Evolutionary conservation across 1,284 basidiomycete genomes (phyloP), one percentile per base, ranked within the genome.

Genomic region (Schizopora paradoxa): DNA sequence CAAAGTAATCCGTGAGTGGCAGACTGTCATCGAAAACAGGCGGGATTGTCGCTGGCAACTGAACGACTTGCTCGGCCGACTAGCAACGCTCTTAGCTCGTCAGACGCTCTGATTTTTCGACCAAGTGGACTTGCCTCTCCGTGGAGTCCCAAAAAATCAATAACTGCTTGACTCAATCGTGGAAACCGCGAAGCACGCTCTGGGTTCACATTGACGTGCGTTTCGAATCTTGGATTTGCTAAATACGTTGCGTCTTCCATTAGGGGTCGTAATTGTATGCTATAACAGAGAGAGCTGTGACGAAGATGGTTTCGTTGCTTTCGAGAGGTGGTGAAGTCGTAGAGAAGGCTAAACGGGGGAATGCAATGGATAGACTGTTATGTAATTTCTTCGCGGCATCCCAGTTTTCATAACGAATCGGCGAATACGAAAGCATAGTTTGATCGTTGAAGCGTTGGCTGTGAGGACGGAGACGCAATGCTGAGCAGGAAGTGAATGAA

Each of bases 1-100:
- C 66, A 51, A 75, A 78, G 53, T 80, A 79, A 48, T 74, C 61
- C 5, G 69, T 73, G 23, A 79, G 54, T 5, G 76, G 75, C 23
- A 70, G 56, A 5, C 64, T 62, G 51, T 74, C 69, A 45, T 72
- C 69, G 0, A 70, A 65, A 0, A 58, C 51, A 1, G 59, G 58
- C 4, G 65, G 63, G 7, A 49, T 48, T 14, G 77, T 52, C 4
- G 62, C 57, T 10, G 73, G 69, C 8, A 58, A 59, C 22, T 54
- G 54, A 11, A 72, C 53, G 3, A 77, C 36, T 1, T 61, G 59
- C 5, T 64, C 61, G 10, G 61, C 41, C 29, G 64, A 58, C 72
- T 75, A 52, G 2, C 31, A 22, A 7, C 6, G 13, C 21, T 8
- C 14, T 14, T 21, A 19, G 11, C 16, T 11, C 8, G 32, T 36